phyloP scores from a whole-genome alignment of 495 filamentous ascomycete species.

The Podospora appendiculata region DNA sequence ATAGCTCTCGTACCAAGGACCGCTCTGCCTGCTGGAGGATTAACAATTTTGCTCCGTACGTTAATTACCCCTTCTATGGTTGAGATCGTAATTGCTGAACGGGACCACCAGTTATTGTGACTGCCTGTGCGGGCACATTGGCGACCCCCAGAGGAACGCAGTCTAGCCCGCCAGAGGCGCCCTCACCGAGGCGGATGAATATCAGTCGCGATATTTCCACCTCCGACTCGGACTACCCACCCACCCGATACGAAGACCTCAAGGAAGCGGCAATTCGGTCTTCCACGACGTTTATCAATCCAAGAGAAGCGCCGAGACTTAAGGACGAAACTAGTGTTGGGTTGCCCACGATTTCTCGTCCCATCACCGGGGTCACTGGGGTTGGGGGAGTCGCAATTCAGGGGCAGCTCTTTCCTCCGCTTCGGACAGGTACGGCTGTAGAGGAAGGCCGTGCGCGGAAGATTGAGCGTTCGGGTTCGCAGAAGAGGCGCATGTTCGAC shows the following conservation, averaged over 20 bases:
- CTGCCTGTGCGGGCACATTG: slow-evolving; percentile 16
- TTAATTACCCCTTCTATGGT: neutral
- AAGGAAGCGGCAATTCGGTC: slow-evolving; percentile 31
- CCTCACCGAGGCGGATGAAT: slow-evolving; percentile 19
- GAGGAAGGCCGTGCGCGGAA: slow-evolving; percentile 1
- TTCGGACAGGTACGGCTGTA: slow-evolving; percentile 3
- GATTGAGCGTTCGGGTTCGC: slow-evolving; percentile 11
- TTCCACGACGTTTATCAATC: slow-evolving; percentile 30
- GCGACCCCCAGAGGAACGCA: slow-evolving; percentile 4
- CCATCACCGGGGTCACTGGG: slow-evolving; percentile 11
- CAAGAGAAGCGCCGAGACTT: slow-evolving; percentile 16
- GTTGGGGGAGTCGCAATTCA: slow-evolving; percentile 12
- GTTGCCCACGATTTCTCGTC: slow-evolving; percentile 16
- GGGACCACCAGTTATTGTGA: slow-evolving; percentile 15
- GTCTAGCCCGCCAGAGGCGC: slow-evolving; percentile 22
- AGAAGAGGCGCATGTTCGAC: slow-evolving; percentile 25
- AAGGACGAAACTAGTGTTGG: slow-evolving; percentile 13
- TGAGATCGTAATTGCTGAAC: slow-evolving; percentile 1
- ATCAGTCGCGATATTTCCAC: slow-evolving; percentile 33
- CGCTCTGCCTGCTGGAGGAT: slow-evolving; percentile 40
- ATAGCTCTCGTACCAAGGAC: slow-evolving; percentile 37
- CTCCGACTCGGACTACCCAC: slow-evolving; percentile 35
- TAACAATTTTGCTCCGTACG: slow-evolving; percentile 42
- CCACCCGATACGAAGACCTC: slow-evolving; percentile 37
- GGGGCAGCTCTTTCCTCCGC: slow-evolving; percentile 12